Evolutionary conservation across 805 yeast species (phyloP), one percentile per base, ranked within the genome.

Genomic region (Schwanniomyces vanrijiae): DNA sequence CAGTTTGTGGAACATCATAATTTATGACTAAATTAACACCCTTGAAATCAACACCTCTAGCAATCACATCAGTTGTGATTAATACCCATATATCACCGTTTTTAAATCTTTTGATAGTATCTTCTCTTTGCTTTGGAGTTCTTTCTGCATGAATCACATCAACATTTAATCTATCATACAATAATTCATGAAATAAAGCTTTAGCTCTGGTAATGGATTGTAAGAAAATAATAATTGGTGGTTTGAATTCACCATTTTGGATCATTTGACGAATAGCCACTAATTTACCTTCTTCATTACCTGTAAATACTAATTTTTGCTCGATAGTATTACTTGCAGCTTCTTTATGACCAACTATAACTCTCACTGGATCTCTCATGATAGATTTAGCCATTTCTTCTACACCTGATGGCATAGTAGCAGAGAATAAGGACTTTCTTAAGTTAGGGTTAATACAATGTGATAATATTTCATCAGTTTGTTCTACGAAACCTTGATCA

Each of bases 121-220:
- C 83, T 49, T 88, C 90, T 70, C 99, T 81, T 69, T 94, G 98
- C 26, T 80, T 76, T 45, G 86, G 90, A 0, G 97, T 87, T 66
- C 95, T 83, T 57, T 94, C 98, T 0, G 97, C 94, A 62, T 94
- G 98, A 41, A 94, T 90, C 14, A 89, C 97, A 62, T 92, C 99
- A 37, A 94, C 97, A 58, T 90, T 92, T 52, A 94, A 69, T 55
- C 84, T 88, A 65, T 94, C 99, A 64, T 92, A 94, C 46, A 94
- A 69, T 56, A 94, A 73, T 66, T 94, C 99, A 61, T 92, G 96
- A 66, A 87, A 92, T 43, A 94, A 74, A 0, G 98, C 97, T 65
- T 92, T 94, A 14, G 99, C 97, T 66, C 99, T 83, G 25, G 87
- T 80, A 53, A 94, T 88, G 39, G 94, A 85, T 68, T 94, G 99